Conservation (phyloP, 1,284 basidiomycete species). For the Ceraceosorus guamensis region DNA sequence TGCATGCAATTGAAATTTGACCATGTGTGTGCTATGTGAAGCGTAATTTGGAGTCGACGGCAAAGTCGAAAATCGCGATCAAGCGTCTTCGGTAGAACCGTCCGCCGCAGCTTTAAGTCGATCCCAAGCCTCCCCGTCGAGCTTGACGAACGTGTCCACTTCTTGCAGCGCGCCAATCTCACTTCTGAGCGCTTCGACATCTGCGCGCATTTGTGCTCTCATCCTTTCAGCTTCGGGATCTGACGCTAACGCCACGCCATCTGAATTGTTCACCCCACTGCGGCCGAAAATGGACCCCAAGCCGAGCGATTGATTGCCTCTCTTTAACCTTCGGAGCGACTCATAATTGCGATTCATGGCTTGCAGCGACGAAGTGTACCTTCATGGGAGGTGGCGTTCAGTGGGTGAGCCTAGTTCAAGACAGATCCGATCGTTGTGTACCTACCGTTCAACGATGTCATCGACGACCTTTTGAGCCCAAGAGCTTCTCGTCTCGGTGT, state of each 20-base stretch:
- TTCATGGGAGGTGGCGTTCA: constrained; percentile 4
- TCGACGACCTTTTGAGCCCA: constrained; percentile 17
- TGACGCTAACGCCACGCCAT: neutral
- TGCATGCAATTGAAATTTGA: too few species aligned
- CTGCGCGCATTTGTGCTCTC: constrained; percentile 11
- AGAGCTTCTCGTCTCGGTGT: constrained; percentile 6
- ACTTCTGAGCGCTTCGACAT: constrained; percentile 5
- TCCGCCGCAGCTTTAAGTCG: too few species aligned
- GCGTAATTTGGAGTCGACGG: too few species aligned
- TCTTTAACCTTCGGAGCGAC: constrained; percentile 37
- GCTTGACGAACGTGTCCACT: too few species aligned
- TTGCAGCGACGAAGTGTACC: constrained; percentile 24
- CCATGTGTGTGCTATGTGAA: too few species aligned
- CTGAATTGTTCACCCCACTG: neutral
- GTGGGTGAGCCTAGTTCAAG: neutral
- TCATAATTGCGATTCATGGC: constrained; percentile 42
- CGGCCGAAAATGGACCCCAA: constrained; percentile 1
- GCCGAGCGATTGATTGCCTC: constrained; percentile 3
- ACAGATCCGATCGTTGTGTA: neutral
- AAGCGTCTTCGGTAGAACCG: too few species aligned
- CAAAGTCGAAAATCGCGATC: too few species aligned
- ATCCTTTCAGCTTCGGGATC: constrained; percentile 10
- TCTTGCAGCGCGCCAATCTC: too few species aligned
- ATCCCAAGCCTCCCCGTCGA: too few species aligned
- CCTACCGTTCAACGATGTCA: constrained; percentile 10